Evolutionary conservation across 306 rosid genomes (phyloP).

Genomic region (Malus sieversii): DNA sequence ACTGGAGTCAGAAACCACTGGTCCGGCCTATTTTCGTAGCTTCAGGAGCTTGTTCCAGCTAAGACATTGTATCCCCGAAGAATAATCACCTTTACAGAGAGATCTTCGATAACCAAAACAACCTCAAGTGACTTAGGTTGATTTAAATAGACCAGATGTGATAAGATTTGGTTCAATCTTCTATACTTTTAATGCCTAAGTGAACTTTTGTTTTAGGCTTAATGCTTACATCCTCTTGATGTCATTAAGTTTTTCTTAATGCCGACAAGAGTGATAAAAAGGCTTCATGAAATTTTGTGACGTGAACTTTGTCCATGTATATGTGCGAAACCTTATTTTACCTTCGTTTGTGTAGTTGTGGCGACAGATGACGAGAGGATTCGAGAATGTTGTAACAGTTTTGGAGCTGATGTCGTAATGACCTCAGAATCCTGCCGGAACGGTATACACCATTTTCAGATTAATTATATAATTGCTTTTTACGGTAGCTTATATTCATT

Average conservation of each 20-base stretch:
- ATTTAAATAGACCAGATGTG: not conserved
- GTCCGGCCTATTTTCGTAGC: not conserved
- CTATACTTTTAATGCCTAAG: not conserved
- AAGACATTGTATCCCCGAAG: not conserved
- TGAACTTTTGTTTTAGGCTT: not conserved
- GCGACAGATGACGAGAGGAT: slow-evolving; percentile 89
- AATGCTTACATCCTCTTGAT: not conserved
- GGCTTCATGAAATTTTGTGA: not conserved
- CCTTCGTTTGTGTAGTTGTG: slow-evolving; percentile 51
- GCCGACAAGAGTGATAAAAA: not conserved
- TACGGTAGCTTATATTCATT: slow-evolving; percentile 3
- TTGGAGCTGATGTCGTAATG: slow-evolving; percentile 94
- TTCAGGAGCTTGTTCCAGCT: not conserved
- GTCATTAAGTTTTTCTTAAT: not conserved
- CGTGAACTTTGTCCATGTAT: not conserved
- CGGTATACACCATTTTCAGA: slow-evolving; percentile 37
- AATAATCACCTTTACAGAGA: not conserved
- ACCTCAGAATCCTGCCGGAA: slow-evolving; percentile 82
- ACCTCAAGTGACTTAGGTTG: not conserved
- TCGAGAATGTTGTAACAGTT: slow-evolving; percentile 77
- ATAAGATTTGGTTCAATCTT: not conserved
- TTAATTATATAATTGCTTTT: not conserved
- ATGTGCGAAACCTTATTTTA: not conserved
- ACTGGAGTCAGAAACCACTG: not conserved
- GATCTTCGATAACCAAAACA: not conserved